Evolutionary conservation across 192 early-diverging fungal species (phyloP).

Genomic region (Backusella morwellensis): DNA sequence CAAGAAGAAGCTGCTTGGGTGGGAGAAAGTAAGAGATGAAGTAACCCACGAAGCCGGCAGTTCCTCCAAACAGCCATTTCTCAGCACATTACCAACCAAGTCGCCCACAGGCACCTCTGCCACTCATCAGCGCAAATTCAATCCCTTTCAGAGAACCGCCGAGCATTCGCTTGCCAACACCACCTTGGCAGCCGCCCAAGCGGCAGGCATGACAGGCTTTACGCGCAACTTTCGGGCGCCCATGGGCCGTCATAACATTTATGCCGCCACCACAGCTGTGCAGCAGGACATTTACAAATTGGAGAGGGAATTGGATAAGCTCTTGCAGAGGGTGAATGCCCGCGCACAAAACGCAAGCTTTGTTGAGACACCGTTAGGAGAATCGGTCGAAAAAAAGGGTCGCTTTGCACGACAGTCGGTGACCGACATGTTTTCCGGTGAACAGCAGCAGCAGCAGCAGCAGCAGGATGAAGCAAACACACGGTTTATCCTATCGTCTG

Average conservation of each 20-base stretch:
- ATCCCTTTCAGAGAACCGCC: not conserved
- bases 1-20: slow-evolving; percentile 1
- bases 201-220: slow-evolving; percentile 17
- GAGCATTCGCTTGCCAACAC: not conserved
- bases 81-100: not conserved
- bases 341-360: slow-evolving; percentile 18
- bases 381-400: not conserved
- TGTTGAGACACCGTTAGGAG: not conserved
- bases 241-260: slow-evolving; percentile 13
- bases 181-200: slow-evolving; percentile 13
- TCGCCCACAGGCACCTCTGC: not conserved
- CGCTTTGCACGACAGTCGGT: not conserved
- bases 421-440: not conserved
- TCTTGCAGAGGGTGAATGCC: slow-evolving; percentile 8
- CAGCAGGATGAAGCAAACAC: not conserved
- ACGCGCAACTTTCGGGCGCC: slow-evolving; percentile 8
- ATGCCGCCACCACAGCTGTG: slow-evolving; percentile 30
- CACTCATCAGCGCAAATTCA: not conserved
- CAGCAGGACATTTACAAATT: slow-evolving; percentile 33
- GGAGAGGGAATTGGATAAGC: slow-evolving; percentile 25
- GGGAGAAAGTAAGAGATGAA: slow-evolving; percentile 16
- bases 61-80: not conserved
- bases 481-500: not conserved
- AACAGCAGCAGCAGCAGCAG: not conserved
- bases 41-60: not conserved